Evolutionary conservation across 164 flowering plant genomes (phyloP).

Genomic region (Euptelea pleiosperma): DNA sequence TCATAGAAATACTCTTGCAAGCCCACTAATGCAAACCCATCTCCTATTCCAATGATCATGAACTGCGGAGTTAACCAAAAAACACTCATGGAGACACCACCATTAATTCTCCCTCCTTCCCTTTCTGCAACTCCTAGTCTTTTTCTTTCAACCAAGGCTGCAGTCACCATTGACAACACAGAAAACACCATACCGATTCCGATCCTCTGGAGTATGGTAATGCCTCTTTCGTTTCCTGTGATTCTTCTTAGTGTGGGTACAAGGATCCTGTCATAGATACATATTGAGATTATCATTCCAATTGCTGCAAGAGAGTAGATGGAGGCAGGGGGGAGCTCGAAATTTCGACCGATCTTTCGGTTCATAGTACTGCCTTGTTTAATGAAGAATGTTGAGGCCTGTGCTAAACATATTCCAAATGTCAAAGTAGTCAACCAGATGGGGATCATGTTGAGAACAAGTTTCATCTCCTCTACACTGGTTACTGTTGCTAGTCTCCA

Average conservation of each 20-base stretch:
- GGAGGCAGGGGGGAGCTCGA: constrained; percentile 63
- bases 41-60: constrained; percentile 48
- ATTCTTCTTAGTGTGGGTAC: constrained; percentile 46
- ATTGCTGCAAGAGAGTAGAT: constrained; percentile 40
- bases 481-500: constrained; percentile 74
- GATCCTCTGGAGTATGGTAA: constrained; percentile 59
- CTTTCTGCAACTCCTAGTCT: constrained; percentile 26
- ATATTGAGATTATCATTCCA: constrained; percentile 42
- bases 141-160: constrained; percentile 57
- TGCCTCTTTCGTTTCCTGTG: constrained; percentile 61
- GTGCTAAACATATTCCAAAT: constrained; percentile 60
- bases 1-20: constrained; percentile 78
- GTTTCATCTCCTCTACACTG: constrained; percentile 68
- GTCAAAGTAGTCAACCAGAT: constrained; percentile 56
- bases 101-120: constrained; percentile 16
- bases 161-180: constrained; percentile 28
- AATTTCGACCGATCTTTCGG: constrained; percentile 29
- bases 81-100: constrained; percentile 38
- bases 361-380: constrained; percentile 61
- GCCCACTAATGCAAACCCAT: constrained; percentile 62
- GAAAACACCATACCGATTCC: constrained; percentile 61
- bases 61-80: constrained; percentile 70
- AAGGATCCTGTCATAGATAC: constrained; percentile 51
- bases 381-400: constrained; percentile 68
- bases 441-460: constrained; percentile 55